Percentiles rank a stretch among this genome's conserved stretches.
Conservation (phyloP, 2,329 filamentous ascomycete genomes). For the Pseudogymnoascus sp. region DNA sequence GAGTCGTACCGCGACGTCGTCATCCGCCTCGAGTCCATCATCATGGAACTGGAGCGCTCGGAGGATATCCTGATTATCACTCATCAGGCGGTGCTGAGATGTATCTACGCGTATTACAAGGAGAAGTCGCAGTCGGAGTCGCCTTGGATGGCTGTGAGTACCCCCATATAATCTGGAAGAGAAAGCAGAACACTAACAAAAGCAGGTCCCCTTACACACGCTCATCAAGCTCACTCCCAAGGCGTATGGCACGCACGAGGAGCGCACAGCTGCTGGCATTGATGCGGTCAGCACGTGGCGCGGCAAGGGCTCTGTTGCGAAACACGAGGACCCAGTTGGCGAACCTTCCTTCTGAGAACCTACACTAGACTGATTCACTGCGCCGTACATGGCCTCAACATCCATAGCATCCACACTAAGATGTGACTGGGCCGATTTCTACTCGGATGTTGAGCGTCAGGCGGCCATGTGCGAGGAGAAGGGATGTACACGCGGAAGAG, state of each 20-base stretch:
- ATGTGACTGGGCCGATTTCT: not conserved
- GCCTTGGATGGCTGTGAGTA: constrained; percentile 70
- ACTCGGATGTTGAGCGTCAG: not conserved
- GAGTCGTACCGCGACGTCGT: constrained; percentile 91
- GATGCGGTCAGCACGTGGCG: constrained; percentile 95
- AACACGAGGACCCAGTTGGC: constrained; percentile 52
- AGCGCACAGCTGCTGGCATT: constrained; percentile 82
- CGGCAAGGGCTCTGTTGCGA: constrained; percentile 85
- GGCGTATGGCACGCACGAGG: constrained; percentile 87
- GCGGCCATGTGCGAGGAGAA: not conserved
- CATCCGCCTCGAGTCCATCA: constrained; percentile 94
- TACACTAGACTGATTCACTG: not conserved
- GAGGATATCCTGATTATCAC: constrained; percentile 98
- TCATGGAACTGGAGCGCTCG: constrained; percentile 95
- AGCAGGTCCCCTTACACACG: constrained; percentile 81
- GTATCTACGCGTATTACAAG: constrained; percentile 99
- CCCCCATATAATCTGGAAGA: too few species aligned
- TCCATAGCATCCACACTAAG: not conserved
- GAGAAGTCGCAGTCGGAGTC: constrained; percentile 87
- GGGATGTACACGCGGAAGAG: not conserved
- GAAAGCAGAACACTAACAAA: not conserved
- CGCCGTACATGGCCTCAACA: not conserved
- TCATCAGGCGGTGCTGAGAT: constrained; percentile 91
- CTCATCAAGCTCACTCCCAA: constrained; percentile 93
- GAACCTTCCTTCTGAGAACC: not conserved